Percentiles rank a stretch among this genome's conserved stretches.
These are phyloP conservation scores for Ganoderma sinense DNA, from an alignment of 1,284 basidiomycete genomes.

Conservation along the genomic window DNA sequence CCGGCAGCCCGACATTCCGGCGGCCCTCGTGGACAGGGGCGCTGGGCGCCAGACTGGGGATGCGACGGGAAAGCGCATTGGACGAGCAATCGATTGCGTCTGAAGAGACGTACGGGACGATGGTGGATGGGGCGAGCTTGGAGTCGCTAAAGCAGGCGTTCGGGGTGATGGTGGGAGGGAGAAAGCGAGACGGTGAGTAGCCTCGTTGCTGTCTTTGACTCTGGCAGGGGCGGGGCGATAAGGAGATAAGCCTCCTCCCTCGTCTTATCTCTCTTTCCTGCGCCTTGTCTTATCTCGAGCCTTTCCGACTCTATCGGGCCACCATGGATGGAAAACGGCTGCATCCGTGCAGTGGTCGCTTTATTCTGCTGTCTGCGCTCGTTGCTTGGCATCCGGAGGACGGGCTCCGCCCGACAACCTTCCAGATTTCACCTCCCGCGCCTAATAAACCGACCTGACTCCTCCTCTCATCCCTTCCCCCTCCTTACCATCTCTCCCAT, in stretches of 20 bases:
- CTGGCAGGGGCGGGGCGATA: conserved; percentile 24
- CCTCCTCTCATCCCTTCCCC: conserved; percentile 10
- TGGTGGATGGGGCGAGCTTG: conserved; percentile 21
- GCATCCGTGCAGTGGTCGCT: neutral
- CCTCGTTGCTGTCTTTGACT: conserved; percentile 18
- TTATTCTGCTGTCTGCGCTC: neutral
- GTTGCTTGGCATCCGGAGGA: neutral
- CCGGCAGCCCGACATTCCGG: conserved; percentile 13
- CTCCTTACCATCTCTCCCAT: conserved; percentile 6
- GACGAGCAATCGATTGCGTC: conserved; percentile 16
- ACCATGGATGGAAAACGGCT: neutral
- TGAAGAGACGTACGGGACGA: conserved; percentile 17
- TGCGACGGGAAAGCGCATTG: conserved; percentile 11
- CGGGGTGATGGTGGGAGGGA: conserved; percentile 24
- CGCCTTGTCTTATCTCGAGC: neutral
- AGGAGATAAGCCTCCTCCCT: conserved; percentile 24
- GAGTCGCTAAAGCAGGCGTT: conserved; percentile 18
- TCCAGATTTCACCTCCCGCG: neutral
- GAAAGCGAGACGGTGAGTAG: conserved; percentile 33
- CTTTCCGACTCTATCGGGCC: neutral
- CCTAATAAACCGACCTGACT: conserved; percentile 9
- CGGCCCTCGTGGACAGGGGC: conserved; percentile 27
- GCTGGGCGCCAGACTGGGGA: conserved; percentile 25
- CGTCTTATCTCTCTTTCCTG: neutral
- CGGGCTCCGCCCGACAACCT: neutral